Conservation (phyloP, 1,284 basidiomycete species). For the Ceratobasidium sp. region DNA sequence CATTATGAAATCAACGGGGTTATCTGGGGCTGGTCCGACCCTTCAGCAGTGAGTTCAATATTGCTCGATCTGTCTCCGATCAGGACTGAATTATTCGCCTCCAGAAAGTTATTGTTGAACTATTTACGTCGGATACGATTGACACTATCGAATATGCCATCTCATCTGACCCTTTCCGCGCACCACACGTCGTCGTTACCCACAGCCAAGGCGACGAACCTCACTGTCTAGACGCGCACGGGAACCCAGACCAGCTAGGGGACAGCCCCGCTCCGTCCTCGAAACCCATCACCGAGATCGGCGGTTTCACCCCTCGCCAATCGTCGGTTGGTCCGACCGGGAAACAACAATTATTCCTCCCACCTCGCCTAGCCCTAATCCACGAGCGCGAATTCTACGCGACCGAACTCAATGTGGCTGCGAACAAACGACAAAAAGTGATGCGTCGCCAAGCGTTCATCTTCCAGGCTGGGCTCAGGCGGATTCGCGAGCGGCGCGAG, state of each 20-base stretch:
- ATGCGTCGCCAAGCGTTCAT: conserved; percentile 16
- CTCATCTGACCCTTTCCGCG: conserved; percentile 26
- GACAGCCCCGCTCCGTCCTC: neutral
- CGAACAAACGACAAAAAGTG: conserved; percentile 1
- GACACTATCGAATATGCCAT: conserved; percentile 34
- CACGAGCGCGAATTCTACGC: conserved; percentile 15
- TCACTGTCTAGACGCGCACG: conserved; percentile 10
- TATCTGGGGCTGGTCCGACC: conserved; percentile 35
- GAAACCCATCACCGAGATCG: neutral
- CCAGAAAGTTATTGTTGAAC: conserved; percentile 14
- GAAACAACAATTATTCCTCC: conserved; percentile 31
- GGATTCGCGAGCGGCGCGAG: neutral
- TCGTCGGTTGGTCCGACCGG: conserved; percentile 16
- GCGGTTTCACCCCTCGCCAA: conserved; percentile 34
- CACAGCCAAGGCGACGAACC: conserved; percentile 37
- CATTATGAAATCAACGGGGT: conserved; percentile 32
- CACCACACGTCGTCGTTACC: conserved; percentile 36
- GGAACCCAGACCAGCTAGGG: conserved; percentile 31
- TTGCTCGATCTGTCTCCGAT: neutral
- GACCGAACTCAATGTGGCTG: neutral
- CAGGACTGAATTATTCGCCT: neutral
- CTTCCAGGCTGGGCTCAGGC: conserved; percentile 25
- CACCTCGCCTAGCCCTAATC: conserved; percentile 21
- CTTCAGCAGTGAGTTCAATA: conserved; percentile 29
- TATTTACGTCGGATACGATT: conserved; percentile 20